Conservation (phyloP, 2,329 filamentous ascomycete genomes). For the Xylariaceae sp. region DNA sequence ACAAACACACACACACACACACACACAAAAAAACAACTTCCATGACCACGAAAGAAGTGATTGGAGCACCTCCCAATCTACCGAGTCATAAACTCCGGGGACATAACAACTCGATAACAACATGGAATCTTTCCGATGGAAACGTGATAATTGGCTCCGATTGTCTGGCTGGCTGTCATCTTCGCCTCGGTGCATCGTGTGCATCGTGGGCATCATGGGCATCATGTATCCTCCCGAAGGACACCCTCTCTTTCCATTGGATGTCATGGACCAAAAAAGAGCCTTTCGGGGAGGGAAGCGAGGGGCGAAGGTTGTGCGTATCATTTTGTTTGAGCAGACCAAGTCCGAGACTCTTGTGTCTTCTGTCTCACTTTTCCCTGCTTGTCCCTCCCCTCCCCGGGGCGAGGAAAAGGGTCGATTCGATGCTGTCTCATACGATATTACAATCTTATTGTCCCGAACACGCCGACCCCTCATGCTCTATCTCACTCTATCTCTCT, state of each 20-base stretch:
- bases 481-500: too few relatives aligned
- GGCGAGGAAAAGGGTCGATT: not conserved
- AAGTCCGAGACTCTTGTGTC: not conserved
- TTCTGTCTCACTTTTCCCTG: not conserved
- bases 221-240: too few relatives aligned
- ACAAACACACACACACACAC: not conserved
- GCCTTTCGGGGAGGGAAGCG: not conserved
- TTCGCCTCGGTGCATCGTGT: not conserved
- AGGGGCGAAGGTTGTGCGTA: not conserved
- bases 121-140: too few relatives aligned
- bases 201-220: not conserved
- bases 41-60: not conserved
- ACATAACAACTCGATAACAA: not conserved
- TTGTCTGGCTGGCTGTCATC: not conserved
- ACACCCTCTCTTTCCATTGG: not conserved
- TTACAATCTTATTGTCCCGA: not conserved
- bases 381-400: too few relatives aligned
- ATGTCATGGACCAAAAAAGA: not conserved
- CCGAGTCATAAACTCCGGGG: not conserved
- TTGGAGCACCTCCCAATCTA: too few relatives aligned
- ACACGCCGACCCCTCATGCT: not conserved
- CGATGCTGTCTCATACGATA: not conserved
- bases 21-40: too few relatives aligned
- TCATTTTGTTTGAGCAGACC: not conserved
- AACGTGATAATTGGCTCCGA: too few relatives aligned